Evolutionary conservation across 129 eudicot species (phyloP).

Genomic region (Flaveria sonorensis): DNA sequence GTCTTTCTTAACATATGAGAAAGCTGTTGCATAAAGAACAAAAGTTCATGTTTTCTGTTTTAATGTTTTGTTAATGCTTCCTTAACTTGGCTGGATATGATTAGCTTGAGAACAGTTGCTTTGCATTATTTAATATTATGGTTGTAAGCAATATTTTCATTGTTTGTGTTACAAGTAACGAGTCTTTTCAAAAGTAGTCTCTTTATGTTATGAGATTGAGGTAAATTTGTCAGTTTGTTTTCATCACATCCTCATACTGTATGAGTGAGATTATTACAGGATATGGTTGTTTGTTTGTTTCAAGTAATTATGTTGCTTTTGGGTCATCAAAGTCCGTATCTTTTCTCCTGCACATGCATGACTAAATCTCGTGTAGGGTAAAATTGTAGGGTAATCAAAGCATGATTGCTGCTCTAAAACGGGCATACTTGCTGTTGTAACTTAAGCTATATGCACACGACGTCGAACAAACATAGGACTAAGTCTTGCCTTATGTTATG

Average conservation of each 20-base stretch:
- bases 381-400: too few species aligned
- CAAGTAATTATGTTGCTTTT: background rate
- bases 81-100: slow-evolving; percentile 29
- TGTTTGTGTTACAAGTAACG: slow-evolving; percentile 13
- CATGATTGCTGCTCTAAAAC: background rate
- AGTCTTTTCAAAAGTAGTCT: too few species aligned
- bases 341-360: background rate
- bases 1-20: slow-evolving; percentile 31
- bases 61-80: slow-evolving; percentile 14
- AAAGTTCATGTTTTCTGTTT: slow-evolving; percentile 11
- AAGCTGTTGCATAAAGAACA: slow-evolving; percentile 34
- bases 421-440: background rate
- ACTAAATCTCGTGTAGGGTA: background rate
- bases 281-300: background rate
- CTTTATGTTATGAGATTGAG: too few species aligned
- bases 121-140: slow-evolving; percentile 29
- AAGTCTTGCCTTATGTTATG: too few species aligned
- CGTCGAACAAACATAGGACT: too few species aligned
- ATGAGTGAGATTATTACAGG: too few species aligned
- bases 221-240: too few species aligned
- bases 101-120: slow-evolving; percentile 33
- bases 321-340: background rate
- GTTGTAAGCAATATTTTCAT: slow-evolving; percentile 27
- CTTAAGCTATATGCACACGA: too few species aligned
- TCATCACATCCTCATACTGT: too few species aligned